phyloP scores from a whole-genome alignment of 1,284 basidiomycete species.

The Ustilago hordei region DNA sequence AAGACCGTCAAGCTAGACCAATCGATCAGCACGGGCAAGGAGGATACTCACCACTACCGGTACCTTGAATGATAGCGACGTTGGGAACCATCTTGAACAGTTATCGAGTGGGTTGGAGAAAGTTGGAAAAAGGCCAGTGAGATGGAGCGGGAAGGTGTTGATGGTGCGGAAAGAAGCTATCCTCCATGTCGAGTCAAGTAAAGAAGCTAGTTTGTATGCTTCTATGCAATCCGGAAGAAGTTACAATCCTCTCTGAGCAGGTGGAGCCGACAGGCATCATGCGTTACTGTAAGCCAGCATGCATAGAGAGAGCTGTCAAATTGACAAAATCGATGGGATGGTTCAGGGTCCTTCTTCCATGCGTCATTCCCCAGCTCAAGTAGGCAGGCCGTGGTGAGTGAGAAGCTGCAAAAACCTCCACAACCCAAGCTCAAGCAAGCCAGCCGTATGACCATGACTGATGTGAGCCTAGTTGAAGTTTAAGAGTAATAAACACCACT shows the following conservation, averaged over 20 bases:
- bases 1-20: not conserved
- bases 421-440: not conserved
- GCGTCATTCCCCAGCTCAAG: conserved; percentile 37
- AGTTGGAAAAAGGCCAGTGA: not conserved
- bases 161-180: not conserved
- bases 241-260: not conserved
- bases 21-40: not conserved
- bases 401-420: conserved; percentile 25
- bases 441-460: too few relatives aligned
- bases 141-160: not conserved
- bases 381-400: not conserved
- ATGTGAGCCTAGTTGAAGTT: too few relatives aligned
- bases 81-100: conserved; percentile 40
- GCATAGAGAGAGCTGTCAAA: conserved; percentile 32
- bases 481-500: too few relatives aligned
- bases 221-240: conserved; percentile 6
- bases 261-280: conserved; percentile 6
- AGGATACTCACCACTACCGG: conserved; percentile 44
- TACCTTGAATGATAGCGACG: conserved; percentile 63
- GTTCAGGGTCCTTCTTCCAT: conserved; percentile 35
- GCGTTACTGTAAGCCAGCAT: conserved; percentile 33
- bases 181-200: not conserved
- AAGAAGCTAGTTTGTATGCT: not conserved
- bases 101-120: too few relatives aligned
- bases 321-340: conserved; percentile 2